These are phyloP conservation scores for Trametes versicolor DNA, from an alignment of 1,284 basidiomycete species.

Conservation along the genomic window DNA sequence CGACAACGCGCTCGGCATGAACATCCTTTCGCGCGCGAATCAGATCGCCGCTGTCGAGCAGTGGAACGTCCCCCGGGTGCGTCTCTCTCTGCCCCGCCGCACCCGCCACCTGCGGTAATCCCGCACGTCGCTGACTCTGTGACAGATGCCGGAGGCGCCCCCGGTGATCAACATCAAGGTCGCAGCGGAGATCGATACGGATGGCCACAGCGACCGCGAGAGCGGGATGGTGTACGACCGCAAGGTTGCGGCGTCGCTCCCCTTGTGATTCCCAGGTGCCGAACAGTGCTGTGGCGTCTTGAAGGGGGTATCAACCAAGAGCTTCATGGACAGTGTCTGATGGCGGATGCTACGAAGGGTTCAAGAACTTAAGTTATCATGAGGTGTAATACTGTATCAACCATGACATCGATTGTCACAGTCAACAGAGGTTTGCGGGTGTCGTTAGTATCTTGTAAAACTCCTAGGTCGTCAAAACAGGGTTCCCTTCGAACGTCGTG, in stretches of 20 bases:
- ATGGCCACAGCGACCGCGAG: conserved; percentile 1
- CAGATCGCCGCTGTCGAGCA: conserved; percentile 17
- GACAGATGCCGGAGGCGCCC: conserved; percentile 5
- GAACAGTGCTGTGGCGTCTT: background rate
- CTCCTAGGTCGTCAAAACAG: no score
- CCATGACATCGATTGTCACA: no score
- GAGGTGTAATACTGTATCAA: no score
- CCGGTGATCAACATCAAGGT: conserved; percentile 21
- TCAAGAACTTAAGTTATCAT: no score
- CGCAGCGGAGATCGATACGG: conserved; percentile 14
- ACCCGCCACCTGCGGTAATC: background rate
- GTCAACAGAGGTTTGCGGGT: no score
- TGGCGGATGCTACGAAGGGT: no score
- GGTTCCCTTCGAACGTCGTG: no score
- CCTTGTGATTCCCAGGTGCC: background rate
- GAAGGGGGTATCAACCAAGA: background rate
- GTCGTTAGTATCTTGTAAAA: no score
- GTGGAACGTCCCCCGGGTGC: conserved; percentile 25
- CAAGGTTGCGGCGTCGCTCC: background rate
- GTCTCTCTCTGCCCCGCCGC: no score
- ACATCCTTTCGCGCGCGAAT: conserved; percentile 16
- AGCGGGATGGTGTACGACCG: background rate
- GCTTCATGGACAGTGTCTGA: background rate
- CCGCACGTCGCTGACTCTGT: background rate
- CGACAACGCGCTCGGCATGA: background rate